Base-by-base conservation (phyloP, 2,329 filamentous ascomycete genomes). In the Pseudocercospora vitis region DNA sequence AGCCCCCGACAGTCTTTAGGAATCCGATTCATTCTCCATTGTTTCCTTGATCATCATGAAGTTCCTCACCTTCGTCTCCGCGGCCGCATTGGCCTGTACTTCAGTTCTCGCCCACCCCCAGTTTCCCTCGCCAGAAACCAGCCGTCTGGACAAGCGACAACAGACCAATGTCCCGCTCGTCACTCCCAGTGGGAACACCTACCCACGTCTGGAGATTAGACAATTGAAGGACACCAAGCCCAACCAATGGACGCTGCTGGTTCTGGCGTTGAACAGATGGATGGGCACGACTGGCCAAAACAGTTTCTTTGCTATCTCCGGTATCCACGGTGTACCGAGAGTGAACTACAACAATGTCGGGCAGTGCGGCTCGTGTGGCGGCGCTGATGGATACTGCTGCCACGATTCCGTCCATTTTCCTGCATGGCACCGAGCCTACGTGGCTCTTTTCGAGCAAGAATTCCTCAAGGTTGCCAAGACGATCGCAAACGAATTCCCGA, bases 371-470 rank as follows among this genome's bases (percentile, higher is more conserved):
- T 37, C 19, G 9, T 64, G 62, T 46, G 31, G 32, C 26, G 59
- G 55, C 3, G 40, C 61, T 19, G 60, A 62, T 32, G 64, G 64
- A 16, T 66, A 66, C 52, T 65, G 64, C 48, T 40, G 56, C 8
- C 64, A 66, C 58, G 55, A 62, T 37, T 63, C 60, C 11, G 47
- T 64, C 21, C 58, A 61, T 21, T 66, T 66, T 50, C 64, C 64
- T 2, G 50, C 56, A 26, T 66, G 64, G 64, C 64, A 66, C 40
- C 62, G 64, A 23, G 55, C 56, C 21, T 66, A 65, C 39, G 42
- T 66, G 21, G 64, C 64, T 19, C 51, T 63, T 12, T 66, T 63
- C 23, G 64, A 66, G 52, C 64, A 66, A 50, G 53, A 63, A 50
- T 59, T 64, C 45, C 39, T 63, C 23, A 61, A 55, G 52, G 33